Evolutionary conservation across 1,139 yeast species (phyloP), one percentile per base, ranked within the genome.

Genomic region (Arxiozyma telluris): DNA sequence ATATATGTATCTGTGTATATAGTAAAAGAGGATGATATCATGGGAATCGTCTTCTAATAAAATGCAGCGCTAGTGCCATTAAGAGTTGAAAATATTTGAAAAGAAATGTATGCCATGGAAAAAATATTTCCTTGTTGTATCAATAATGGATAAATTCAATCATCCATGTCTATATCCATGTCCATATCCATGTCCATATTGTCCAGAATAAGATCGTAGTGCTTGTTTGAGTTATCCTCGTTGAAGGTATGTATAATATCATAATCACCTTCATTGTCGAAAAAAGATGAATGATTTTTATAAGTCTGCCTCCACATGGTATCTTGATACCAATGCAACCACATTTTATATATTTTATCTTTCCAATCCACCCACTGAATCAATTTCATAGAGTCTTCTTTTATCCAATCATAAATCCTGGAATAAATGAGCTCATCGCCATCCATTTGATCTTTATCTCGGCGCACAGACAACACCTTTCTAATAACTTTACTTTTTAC

Each of bases 281-380:
- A 51, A 4, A 22, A n/a, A 25, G 22, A 17, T 17, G 27, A 38
- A 21, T 17, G 23, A 25, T 17, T n/a, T n/a, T 25, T 25, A 25
- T 12, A 25, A 20, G 7, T 25, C n/a, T 38, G 42, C 12, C 21
- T 25, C 47, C 51, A 49, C 20, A 20, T 21, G 2, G 21, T 20
- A 21, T 39, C 39, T 20, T 55, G 59, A 47, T 54, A 57, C 71
- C 71, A 67, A 6, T 41, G 49, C 1, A 58, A 50, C 71, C 71
- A 67, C 25, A 50, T 51, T 4, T 54, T 21, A 51, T 63, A 65
- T 7, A 61, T 20, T 3, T 59, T 15, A 15, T 50, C 48, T 20
- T 53, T 55, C 57, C 59, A 56, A 55, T 66, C 63, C n/a, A 55
- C 53, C 70, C 70, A 65, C 50, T 53, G 57, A 23, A 65, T 56